Percentiles rank a stretch among this genome's conserved stretches.
Evolutionary conservation across 441 rosid genomes (phyloP).

Genomic region (Corymbia citriodora): DNA sequence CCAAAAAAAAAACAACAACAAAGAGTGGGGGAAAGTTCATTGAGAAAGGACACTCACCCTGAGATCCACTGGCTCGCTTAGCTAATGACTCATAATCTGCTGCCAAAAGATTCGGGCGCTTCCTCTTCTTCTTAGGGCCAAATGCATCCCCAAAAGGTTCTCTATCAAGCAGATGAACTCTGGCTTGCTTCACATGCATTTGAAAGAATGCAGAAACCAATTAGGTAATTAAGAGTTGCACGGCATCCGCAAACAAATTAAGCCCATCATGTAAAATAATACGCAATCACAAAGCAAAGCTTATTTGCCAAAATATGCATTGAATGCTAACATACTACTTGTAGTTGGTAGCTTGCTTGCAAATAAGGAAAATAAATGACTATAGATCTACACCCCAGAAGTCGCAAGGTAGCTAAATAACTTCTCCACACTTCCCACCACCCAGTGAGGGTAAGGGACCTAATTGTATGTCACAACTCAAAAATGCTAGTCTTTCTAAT

Average conservation of each 20-base stretch:
- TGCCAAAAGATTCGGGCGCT: conserved; percentile 77
- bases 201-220: background rate
- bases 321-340: background rate
- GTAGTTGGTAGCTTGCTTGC: background rate
- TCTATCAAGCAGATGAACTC: conserved; percentile 83
- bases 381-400: background rate
- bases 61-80: conserved; percentile 78
- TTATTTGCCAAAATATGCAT: background rate
- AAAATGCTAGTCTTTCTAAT: background rate
- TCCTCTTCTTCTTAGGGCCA: conserved; percentile 78
- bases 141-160: conserved; percentile 88
- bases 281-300: background rate
- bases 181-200: conserved; percentile 52
- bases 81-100: conserved; percentile 73
- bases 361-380: background rate
- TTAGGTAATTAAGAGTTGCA: background rate
- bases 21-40: background rate
- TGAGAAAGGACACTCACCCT: conserved; percentile 34
- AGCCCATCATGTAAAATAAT: background rate
- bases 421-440: background rate
- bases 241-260: background rate
- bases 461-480: background rate
- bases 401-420: background rate
- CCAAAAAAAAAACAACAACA: background rate
- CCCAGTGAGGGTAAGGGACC: background rate